Conservation (phyloP, 306 rosid genomes). For the Ziziphus jujuba region DNA sequence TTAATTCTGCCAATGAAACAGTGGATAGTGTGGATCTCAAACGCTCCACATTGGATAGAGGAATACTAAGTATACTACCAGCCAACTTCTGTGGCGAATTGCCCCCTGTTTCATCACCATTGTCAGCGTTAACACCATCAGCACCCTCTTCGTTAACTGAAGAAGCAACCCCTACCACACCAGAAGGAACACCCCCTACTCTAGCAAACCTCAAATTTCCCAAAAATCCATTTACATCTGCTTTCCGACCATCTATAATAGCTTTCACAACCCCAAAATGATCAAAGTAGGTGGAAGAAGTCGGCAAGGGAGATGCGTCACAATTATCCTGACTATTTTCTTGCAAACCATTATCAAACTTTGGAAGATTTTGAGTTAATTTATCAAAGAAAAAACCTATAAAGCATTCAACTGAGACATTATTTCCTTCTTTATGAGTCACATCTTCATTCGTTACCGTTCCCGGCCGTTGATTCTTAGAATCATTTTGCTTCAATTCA, state of each 20-base stretch:
- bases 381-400: conserved; percentile 78
- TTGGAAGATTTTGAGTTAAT: conserved; percentile 58
- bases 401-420: conserved; percentile 64
- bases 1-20: conserved; percentile 79
- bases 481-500: conserved; percentile 55
- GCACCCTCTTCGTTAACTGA: conserved; percentile 60
- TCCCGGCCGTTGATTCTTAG: conserved; percentile 36
- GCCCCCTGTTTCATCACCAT: conserved; percentile 59
- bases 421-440: conserved; percentile 50
- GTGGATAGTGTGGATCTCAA: conserved; percentile 86
- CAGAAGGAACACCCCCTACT: conserved; percentile 83
- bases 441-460: conserved; percentile 33
- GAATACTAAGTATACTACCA: conserved; percentile 73
- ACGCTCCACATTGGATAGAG: conserved; percentile 97
- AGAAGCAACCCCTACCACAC: conserved; percentile 61
- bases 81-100: conserved; percentile 83
- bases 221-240: conserved; percentile 71
- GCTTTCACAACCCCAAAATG: conserved; percentile 53
- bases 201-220: conserved; percentile 91
- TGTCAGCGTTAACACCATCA: conserved; percentile 42
- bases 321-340: conserved; percentile 28
- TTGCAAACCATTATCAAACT: conserved; percentile 48
- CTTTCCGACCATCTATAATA: conserved; percentile 67
- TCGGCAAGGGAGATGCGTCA: conserved; percentile 31
- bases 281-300: conserved; percentile 41